phyloP scores from a whole-genome alignment of 768 basidiomycete species.

The Cyclocybe aegerita region DNA sequence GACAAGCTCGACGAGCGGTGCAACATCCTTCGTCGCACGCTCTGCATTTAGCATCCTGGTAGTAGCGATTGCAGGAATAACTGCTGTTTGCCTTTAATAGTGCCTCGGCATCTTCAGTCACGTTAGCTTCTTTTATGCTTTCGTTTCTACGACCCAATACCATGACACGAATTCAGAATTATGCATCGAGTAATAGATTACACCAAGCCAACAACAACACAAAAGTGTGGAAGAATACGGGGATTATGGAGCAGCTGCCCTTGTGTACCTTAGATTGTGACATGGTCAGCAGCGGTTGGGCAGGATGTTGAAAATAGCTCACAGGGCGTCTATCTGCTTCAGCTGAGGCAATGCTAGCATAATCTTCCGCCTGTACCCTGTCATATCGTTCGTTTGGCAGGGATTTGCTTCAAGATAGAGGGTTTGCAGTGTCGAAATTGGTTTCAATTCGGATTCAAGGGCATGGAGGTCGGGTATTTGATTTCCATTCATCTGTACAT shows the following conservation, averaged over 20 bases:
- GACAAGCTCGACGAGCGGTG: too few relatives aligned
- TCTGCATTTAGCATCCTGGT: too few relatives aligned
- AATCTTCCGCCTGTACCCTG: slow-evolving; percentile 84
- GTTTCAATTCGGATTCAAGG: slow-evolving; percentile 65
- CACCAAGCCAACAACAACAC: neutral
- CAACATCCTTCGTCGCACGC: too few relatives aligned
- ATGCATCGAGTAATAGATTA: too few relatives aligned
- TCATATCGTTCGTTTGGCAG: slow-evolving; percentile 76
- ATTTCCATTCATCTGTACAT: slow-evolving; percentile 82
- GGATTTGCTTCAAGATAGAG: slow-evolving; percentile 97
- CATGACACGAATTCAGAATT: too few relatives aligned
- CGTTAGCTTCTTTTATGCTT: too few relatives aligned
- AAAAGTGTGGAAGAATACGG: neutral
- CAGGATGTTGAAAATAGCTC: slow-evolving; percentile 30
- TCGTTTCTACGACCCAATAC: too few relatives aligned
- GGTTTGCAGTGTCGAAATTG: slow-evolving; percentile 69
- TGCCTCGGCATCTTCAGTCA: too few relatives aligned
- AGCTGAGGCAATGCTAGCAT: slow-evolving; percentile 86
- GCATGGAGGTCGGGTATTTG: slow-evolving; percentile 68
- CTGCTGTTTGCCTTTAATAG: too few relatives aligned
- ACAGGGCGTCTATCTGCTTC: slow-evolving; percentile 96
- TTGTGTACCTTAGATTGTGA: slow-evolving; percentile 12
- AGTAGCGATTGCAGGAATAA: too few relatives aligned
- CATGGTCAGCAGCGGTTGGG: neutral
- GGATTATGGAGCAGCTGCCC: slow-evolving; percentile 8